These are phyloP conservation scores for Venturia carpophila DNA, from an alignment of 2,329 filamentous ascomycete genomes.

Conservation along the genomic window DNA sequence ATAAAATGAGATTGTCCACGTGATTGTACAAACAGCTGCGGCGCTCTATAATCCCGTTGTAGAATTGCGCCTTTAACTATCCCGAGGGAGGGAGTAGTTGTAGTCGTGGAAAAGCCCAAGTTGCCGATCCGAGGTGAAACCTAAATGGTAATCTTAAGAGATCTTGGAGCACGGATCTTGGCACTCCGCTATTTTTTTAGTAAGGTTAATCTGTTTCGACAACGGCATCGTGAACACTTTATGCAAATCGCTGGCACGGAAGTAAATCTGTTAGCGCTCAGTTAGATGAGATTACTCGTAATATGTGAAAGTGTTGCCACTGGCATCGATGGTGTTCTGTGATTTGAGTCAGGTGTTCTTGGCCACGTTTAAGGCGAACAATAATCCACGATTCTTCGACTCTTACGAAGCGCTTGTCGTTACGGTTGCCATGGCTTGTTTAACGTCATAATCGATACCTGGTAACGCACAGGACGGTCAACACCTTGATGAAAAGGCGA, in stretches of 20 bases:
- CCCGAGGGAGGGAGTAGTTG: background rate
- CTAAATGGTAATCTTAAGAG: background rate
- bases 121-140: slow-evolving; percentile 3
- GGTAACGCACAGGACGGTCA: no score
- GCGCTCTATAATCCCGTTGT: background rate
- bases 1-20: background rate
- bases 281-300: background rate
- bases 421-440: no score
- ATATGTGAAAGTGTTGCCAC: background rate
- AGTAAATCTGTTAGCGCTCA: background rate
- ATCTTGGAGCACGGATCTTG: background rate
- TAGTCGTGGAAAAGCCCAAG: background rate
- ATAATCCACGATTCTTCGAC: no score
- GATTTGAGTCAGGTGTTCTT: background rate
- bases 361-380: background rate
- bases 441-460: no score
- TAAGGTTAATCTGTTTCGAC: background rate
- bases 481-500: no score
- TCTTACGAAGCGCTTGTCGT: no score
- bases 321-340: background rate
- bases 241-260: background rate
- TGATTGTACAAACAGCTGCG: background rate
- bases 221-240: background rate
- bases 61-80: background rate
- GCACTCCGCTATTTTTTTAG: background rate